A percentile compares a stretch with the other conserved stretches of the same genome.
These are phyloP conservation scores for Garcia nutans DNA, from an alignment of 345 rosid genomes.

Conservation along the genomic window DNA sequence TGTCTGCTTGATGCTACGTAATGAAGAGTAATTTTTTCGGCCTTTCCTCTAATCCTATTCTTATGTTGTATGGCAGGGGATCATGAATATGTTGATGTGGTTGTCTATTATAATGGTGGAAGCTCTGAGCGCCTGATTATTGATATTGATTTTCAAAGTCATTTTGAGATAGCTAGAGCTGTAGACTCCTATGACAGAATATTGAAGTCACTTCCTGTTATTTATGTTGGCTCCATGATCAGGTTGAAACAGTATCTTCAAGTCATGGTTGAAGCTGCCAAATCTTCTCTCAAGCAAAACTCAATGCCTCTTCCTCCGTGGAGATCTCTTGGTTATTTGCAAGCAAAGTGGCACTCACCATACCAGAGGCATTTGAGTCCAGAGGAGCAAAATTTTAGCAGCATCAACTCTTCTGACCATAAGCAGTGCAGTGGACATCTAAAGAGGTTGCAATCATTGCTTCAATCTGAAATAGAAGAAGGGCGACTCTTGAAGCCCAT, in stretches of 20 bases:
- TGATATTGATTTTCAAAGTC: constrained; percentile 85
- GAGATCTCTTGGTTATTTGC: constrained; percentile 83
- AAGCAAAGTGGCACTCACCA: constrained; percentile 80
- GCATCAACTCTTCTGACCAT: constrained; percentile 36
- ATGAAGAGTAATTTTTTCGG: not conserved
- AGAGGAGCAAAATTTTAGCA: constrained; percentile 29
- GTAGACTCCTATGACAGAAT: constrained; percentile 76
- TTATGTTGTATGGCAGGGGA: constrained; percentile 55
- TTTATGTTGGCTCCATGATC: constrained; percentile 66
- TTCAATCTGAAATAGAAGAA: constrained; percentile 55
- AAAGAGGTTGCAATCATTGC: constrained; percentile 60
- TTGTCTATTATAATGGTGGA: constrained; percentile 41
- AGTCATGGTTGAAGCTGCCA: constrained; percentile 86
- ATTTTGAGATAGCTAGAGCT: constrained; percentile 93
- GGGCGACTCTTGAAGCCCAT: constrained; percentile 55
- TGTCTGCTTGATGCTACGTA: not conserved
- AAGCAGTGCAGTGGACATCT: constrained; percentile 63
- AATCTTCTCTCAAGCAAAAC: constrained; percentile 77
- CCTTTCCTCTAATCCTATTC: not conserved
- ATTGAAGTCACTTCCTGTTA: constrained; percentile 69
- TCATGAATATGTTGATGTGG: constrained; percentile 78
- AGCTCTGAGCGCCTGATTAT: constrained; percentile 69
- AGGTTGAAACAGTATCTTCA: constrained; percentile 71
- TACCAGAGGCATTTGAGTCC: constrained; percentile 53
- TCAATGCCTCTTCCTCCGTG: constrained; percentile 98